A percentile compares a stretch with the other conserved stretches of the same genome.
Conservation (phyloP, 768 basidiomycete species). For the Royoungia palumana region DNA sequence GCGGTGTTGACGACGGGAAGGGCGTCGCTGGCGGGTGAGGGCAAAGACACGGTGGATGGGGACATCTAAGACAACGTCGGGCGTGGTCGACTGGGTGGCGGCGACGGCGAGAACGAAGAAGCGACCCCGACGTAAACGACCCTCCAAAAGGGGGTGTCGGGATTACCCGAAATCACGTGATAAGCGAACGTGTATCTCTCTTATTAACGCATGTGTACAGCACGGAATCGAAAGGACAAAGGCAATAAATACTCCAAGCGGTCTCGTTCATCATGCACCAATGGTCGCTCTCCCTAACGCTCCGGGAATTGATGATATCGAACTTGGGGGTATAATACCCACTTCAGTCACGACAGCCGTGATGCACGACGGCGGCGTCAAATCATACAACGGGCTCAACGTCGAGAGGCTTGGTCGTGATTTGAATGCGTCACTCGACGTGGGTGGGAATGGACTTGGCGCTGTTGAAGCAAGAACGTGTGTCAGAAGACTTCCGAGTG, state of each 20-base stretch:
- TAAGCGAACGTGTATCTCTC: conserved; percentile 20
- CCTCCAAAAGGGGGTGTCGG: conserved; percentile 6
- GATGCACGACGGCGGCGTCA: conserved; percentile 88
- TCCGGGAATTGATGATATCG: conserved; percentile 79
- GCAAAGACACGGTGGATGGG: conserved; percentile 9
- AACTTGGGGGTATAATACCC: conserved; percentile 90
- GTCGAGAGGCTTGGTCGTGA: conserved; percentile 59
- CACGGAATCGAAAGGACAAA: neutral
- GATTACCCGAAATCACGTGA: conserved; percentile 19
- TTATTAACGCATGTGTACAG: neutral
- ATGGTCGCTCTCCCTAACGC: conserved; percentile 43
- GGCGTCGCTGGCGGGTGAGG: conserved; percentile 2
- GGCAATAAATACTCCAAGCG: conserved; percentile 10
- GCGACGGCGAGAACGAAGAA: conserved; percentile 9
- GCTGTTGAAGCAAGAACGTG: conserved; percentile 14
- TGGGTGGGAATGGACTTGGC: conserved; percentile 25
- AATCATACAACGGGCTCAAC: conserved; percentile 87
- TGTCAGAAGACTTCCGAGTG: conserved; percentile 1
- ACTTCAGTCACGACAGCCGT: conserved; percentile 98
- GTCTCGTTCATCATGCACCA: conserved; percentile 14
- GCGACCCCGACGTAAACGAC: neutral
- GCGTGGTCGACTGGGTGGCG: conserved; percentile 7
- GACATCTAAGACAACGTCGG: conserved; percentile 25
- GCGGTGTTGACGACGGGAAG: conserved; percentile 10
- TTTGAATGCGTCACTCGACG: conserved; percentile 22